These are phyloP conservation scores for Nectriaceae sp. DNA, from an alignment of 2,329 filamentous ascomycete genomes.

Conservation along the genomic window DNA sequence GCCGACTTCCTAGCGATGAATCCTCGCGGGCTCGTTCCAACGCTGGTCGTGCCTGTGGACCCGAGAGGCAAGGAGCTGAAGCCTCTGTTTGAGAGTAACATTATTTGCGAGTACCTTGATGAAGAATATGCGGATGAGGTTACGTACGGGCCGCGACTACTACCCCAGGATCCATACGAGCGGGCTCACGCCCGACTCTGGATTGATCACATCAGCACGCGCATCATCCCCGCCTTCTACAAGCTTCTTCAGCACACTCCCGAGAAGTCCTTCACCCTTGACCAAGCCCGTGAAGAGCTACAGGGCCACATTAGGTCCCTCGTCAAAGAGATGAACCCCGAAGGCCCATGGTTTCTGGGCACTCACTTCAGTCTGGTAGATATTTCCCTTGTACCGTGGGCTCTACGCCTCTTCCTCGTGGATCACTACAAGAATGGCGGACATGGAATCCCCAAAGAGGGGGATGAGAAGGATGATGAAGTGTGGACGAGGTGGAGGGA, in stretches of 20 bases:
- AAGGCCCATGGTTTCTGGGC: slow-evolving; percentile 67
- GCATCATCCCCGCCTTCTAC: slow-evolving; percentile 71
- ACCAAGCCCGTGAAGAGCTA: slow-evolving; percentile 60
- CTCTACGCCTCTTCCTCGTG: slow-evolving; percentile 70
- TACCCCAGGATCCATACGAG: slow-evolving; percentile 64
- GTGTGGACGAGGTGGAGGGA: slow-evolving; percentile 66
- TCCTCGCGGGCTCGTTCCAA: slow-evolving; percentile 74
- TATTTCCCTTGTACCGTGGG: slow-evolving; percentile 72
- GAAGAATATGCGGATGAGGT: slow-evolving; percentile 60
- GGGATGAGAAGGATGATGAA: slow-evolving; percentile 57
- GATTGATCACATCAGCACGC: slow-evolving; percentile 70
- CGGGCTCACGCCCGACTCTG: slow-evolving; percentile 68
- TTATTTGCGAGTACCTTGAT: slow-evolving; percentile 76
- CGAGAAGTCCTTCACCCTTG: slow-evolving; percentile 49
- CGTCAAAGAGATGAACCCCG: slow-evolving; percentile 59
- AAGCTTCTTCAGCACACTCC: slow-evolving; percentile 58
- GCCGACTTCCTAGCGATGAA: slow-evolving; percentile 69
- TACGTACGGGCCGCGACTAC: slow-evolving; percentile 47
- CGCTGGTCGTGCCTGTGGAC: slow-evolving; percentile 53
- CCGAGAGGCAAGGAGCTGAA: slow-evolving; percentile 40
- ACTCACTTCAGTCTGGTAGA: slow-evolving; percentile 67
- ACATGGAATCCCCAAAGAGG: slow-evolving; percentile 47
- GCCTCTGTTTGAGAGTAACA: slow-evolving; percentile 71
- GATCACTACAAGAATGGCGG: slow-evolving; percentile 71
- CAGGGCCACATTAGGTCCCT: slow-evolving; percentile 60